Evolutionary conservation across 2,329 filamentous ascomycete genomes (phyloP), one percentile per base, ranked within the genome.

Genomic region (Cordyceps javanica): DNA sequence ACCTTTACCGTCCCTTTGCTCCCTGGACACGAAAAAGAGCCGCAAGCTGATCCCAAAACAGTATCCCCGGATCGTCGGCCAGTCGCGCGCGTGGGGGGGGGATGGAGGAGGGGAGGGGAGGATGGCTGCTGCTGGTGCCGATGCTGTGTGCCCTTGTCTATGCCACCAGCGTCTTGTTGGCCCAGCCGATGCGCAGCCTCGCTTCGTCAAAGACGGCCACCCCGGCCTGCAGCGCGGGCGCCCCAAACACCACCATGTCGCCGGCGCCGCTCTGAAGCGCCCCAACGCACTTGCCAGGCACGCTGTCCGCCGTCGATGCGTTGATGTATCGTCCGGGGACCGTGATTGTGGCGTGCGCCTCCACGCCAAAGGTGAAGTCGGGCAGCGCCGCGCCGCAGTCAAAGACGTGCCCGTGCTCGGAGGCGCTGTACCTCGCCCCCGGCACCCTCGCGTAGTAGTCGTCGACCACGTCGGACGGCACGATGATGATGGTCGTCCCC

Each of bases 401-500:
- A 73, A 70, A 50, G 60, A 67, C 61, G 62, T 49, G 73, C 61
- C 66, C 77, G 46, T 49, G 26, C 5, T 53, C 48, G 14, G 14
- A 32, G 30, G n/a, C 25, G 41, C 45, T 53, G 42, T 54, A 53
- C 9, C 23, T 10, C 5, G 34, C 28, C 13, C 45, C 45, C n/a
- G 50, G 9, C 10, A 59, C 52, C 26, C 10, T 26, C 21, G 67
- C 61, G 65, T 80, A 82, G 70, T 82, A 82, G 13, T 65, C 73
- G 3, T 75, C 63, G 36, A 78, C 75, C 50, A 85, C 75, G 41
- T 71, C 67, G 44, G 77, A 70, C 67, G 83, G 80, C 60, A 84
- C 77, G 45, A 87, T 74, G 62, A 88, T 72, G 58, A 88, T 77
- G 1, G 83, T 84, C 38, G 85, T 87, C 61, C 85, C 86, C 9